Conservation (phyloP, 2,329 filamentous ascomycete genomes). For the Calycina herbarum region DNA sequence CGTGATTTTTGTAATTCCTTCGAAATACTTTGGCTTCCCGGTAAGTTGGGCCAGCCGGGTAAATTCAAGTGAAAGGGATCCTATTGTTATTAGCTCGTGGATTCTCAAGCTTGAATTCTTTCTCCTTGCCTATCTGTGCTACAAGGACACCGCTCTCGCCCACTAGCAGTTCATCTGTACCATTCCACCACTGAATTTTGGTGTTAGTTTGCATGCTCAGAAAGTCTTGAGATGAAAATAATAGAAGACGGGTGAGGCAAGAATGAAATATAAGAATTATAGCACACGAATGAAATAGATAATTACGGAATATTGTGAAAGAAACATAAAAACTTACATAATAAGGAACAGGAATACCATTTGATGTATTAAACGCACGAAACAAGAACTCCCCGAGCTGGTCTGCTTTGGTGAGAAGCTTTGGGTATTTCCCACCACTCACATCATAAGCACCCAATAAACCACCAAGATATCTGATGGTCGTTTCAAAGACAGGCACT, state of each 20-base stretch:
- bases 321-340: background rate
- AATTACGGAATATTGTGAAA: background rate
- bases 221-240: background rate
- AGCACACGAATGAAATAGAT: background rate
- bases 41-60: conserved; percentile 62
- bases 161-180: background rate
- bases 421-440: conserved; percentile 8
- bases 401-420: conserved; percentile 7
- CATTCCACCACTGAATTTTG: background rate
- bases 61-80: conserved; percentile 60
- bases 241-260: background rate
- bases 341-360: conserved; percentile 8
- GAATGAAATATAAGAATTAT: background rate
- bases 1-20: conserved; percentile 56
- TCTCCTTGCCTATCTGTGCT: conserved; percentile 6
- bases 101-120: background rate
- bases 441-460: conserved; percentile 42
- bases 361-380: conserved; percentile 4
- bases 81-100: background rate
- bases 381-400: conserved; percentile 5
- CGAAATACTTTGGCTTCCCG: conserved; percentile 58
- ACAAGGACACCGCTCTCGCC: conserved; percentile 6
- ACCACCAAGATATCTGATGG: conserved; percentile 29
- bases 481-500: conserved; percentile 28
- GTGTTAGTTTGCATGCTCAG: background rate